Evolutionary conservation across 371 early-diverging fungal species (phyloP).

Genomic region (Capillidium rhysosporum): DNA sequence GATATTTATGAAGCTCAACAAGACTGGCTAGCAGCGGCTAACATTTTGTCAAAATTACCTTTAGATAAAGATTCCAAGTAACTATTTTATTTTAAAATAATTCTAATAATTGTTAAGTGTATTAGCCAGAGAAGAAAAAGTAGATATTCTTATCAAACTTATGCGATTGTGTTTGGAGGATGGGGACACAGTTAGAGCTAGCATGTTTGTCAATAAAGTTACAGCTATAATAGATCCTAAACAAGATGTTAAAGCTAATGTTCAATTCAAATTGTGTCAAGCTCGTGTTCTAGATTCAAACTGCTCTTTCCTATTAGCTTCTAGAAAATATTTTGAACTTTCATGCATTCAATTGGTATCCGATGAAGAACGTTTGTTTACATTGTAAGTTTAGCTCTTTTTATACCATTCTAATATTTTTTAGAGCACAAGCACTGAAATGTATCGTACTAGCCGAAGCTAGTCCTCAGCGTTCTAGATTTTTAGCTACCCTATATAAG

Average conservation of each 20-base stretch:
- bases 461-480: constrained; percentile 71
- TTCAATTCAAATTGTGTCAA: constrained; percentile 53
- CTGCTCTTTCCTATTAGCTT: constrained; percentile 68
- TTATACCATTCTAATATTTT: background rate
- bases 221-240: constrained; percentile 38
- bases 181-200: constrained; percentile 61
- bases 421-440: constrained; percentile 38
- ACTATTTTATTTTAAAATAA: background rate
- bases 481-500: constrained; percentile 77
- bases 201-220: constrained; percentile 62
- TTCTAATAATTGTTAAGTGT: constrained; percentile 14
- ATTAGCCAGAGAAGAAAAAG: constrained; percentile 54
- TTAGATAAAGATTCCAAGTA: constrained; percentile 72
- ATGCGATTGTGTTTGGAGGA: constrained; percentile 64
- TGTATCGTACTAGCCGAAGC: constrained; percentile 83
- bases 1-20: constrained; percentile 49
- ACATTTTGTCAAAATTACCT: constrained; percentile 56
- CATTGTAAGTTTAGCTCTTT: constrained; percentile 24
- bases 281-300: constrained; percentile 74
- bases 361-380: constrained; percentile 37
- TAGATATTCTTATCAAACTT: constrained; percentile 64
- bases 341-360: constrained; percentile 43
- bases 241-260: constrained; percentile 21
- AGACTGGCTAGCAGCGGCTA: constrained; percentile 61
- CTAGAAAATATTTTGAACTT: constrained; percentile 62